A percentile compares a stretch with the other conserved stretches of the same genome.
These are phyloP conservation scores for Solanum hybrid DNA, from an alignment of 305 asterid species.

Conservation along the genomic window DNA sequence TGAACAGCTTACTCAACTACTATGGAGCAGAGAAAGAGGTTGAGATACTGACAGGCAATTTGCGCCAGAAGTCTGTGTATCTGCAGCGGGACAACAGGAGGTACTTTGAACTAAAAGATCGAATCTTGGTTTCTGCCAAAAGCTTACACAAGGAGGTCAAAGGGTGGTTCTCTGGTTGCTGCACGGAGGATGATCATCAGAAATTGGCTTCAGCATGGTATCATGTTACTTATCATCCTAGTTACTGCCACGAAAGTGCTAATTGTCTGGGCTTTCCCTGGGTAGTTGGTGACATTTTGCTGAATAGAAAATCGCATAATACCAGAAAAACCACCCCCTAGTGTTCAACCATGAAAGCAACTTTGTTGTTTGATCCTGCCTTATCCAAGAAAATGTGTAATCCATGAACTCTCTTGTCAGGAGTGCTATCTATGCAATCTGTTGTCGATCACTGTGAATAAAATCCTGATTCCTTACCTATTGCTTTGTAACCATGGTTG, in stretches of 20 bases:
- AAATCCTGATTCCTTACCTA: not conserved
- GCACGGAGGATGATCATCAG: slow-evolving; percentile 23
- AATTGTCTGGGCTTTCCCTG: slow-evolving; percentile 85
- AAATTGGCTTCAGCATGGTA: slow-evolving; percentile 89
- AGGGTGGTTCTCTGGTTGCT: slow-evolving; percentile 46
- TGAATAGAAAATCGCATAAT: slow-evolving; percentile 37
- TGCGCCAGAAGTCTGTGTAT: slow-evolving; percentile 45
- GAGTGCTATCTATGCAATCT: not conserved
- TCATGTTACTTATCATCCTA: slow-evolving; percentile 55
- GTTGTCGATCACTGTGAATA: not conserved
- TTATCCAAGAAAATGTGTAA: not conserved
- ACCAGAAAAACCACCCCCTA: not conserved
- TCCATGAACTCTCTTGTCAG: not conserved
- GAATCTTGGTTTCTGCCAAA: slow-evolving; percentile 60
- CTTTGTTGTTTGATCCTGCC: not conserved
- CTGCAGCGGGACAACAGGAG: slow-evolving; percentile 75
- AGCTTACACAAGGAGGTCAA: slow-evolving; percentile 60
- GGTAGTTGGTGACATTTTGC: slow-evolving; percentile 61
- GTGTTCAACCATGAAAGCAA: not conserved
- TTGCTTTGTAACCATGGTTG: not conserved
- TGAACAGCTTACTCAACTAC: slow-evolving; percentile 38
- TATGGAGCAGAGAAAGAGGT: slow-evolving; percentile 66
- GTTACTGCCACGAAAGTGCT: slow-evolving; percentile 28
- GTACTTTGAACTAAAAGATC: slow-evolving; percentile 66
- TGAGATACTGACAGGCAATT: slow-evolving; percentile 74